phyloP scores from a whole-genome alignment of 169 alveolate species.

The Eimeria sp. region DNA sequence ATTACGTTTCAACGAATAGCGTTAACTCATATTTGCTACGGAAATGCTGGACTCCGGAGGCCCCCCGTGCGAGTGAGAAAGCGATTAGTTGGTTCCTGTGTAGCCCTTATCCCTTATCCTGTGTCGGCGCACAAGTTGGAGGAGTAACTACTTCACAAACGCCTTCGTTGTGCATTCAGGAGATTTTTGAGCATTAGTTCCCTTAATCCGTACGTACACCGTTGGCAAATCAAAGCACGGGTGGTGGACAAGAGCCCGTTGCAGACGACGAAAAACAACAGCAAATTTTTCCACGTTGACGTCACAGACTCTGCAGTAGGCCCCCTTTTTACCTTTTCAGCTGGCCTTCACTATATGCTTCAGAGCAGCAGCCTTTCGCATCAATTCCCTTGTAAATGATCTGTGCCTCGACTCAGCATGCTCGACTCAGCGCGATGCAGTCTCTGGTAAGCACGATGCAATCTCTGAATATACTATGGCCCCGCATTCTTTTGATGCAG shows the following conservation, averaged over 20 bases:
- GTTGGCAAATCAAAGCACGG: slow-evolving; percentile 77
- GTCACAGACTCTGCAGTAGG: slow-evolving; percentile 77
- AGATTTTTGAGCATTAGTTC: slow-evolving; percentile 63
- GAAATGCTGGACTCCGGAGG: slow-evolving; percentile 38
- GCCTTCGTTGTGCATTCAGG: background rate
- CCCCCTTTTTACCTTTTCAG: background rate
- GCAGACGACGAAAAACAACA: slow-evolving; percentile 70
- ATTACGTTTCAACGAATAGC: background rate
- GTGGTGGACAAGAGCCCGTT: slow-evolving; percentile 79
- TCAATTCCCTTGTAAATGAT: background rate
- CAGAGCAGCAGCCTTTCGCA: background rate
- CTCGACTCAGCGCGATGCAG: background rate
- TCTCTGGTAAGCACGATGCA: too few relatives aligned
- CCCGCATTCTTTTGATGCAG: background rate
- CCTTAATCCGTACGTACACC: slow-evolving; percentile 74
- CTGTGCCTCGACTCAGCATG: background rate
- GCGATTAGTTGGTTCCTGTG: background rate
- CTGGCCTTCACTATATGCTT: background rate
- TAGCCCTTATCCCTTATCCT: background rate
- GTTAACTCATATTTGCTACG: background rate
- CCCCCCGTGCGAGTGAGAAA: slow-evolving; percentile 57
- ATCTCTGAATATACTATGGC: too few relatives aligned
- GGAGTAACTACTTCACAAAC: background rate
- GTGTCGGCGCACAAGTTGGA: background rate
- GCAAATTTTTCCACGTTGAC: slow-evolving; percentile 75